Base-by-base conservation (phyloP, 2,329 filamentous ascomycete species). In the Ophiosphaerella korrae region DNA sequence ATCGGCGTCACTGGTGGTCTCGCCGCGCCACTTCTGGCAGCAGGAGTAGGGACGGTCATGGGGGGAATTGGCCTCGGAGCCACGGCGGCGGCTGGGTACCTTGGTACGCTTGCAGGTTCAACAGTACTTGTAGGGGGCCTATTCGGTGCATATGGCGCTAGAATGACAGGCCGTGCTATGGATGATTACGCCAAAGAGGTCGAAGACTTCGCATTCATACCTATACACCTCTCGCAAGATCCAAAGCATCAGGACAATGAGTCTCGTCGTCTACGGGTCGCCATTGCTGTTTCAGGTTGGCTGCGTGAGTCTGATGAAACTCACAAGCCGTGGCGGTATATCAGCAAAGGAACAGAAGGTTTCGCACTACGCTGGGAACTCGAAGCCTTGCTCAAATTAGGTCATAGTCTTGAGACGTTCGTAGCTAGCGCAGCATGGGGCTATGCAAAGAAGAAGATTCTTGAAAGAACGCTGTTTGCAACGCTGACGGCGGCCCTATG, bases 131-230 rank as follows among this genome's bases (percentile, higher is more conserved):
- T 96, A 26, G 93, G 92, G 13, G 85, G 88, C 33, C 77, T 97
- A 34, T 97, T 97, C 66, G 94, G 94, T 7, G 90, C 94, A n/a
- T 96, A 95, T 68, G 89, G 89, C 37, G 86, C 88, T 1, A 84
- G 87, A 32, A 92, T 96, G 81, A 89, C 89, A 0, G 85, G 87
- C 45, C 88, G 92, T 70, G 90, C 92, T 80, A 89, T 97, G 81
- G 90, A 96, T 58, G 81, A 87, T n/a, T 96, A 95, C 70, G 84
- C 88, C 9, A 86, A 86, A 60, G 91, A 96, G 58, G 87, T 97
- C 13, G 86, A 90, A 63, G 92, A 97, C 67, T 96, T 97, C 72
- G 90, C 85, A 0, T 90, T 97, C 63, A 75, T 96, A 9, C 89
- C 91, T 0, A 78, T 96, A 13, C 70, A 70, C 42, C 58, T 64